Evolutionary conservation across 192 early-diverging fungal species (phyloP).

Genomic region (Coemansia sp.): DNA sequence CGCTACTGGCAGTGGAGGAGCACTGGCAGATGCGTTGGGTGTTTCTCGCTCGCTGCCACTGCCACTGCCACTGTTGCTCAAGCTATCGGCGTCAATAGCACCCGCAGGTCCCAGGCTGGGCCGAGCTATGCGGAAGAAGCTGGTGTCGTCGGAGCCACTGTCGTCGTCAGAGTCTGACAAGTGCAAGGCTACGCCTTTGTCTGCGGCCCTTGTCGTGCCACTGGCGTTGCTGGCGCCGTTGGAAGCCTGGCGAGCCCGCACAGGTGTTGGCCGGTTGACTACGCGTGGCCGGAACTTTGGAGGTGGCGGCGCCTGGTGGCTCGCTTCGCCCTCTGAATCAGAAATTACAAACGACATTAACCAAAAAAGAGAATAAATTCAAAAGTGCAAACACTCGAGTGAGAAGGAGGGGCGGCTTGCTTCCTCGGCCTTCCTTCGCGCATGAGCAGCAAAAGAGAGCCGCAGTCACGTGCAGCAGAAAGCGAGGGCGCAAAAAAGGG

Average conservation of each 20-base stretch:
- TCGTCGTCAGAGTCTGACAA: background rate
- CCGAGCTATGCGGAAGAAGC: constrained; percentile 1
- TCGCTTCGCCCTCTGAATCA: background rate
- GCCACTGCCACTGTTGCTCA: too few species aligned
- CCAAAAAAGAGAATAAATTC: background rate
- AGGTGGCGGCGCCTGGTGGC: background rate
- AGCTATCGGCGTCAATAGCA: background rate
- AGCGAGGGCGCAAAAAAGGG: constrained; percentile 3
- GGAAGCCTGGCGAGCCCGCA: background rate
- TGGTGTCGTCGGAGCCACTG: background rate
- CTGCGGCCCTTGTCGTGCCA: background rate
- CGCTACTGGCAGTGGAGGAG: background rate
- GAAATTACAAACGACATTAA: background rate
- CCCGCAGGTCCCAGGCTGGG: background rate
- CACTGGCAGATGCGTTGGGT: background rate
- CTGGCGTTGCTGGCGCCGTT: too few species aligned
- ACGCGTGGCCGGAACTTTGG: background rate
- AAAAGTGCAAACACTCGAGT: background rate
- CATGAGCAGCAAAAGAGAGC: background rate
- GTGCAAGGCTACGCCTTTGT: background rate
- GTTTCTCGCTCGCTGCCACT: background rate
- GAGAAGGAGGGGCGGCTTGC: background rate
- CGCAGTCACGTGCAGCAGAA: background rate
- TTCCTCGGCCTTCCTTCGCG: background rate
- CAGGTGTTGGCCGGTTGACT: background rate